These are phyloP conservation scores for Neltuma alba DNA, from an alignment of 306 rosid species.

Conservation along the genomic window DNA sequence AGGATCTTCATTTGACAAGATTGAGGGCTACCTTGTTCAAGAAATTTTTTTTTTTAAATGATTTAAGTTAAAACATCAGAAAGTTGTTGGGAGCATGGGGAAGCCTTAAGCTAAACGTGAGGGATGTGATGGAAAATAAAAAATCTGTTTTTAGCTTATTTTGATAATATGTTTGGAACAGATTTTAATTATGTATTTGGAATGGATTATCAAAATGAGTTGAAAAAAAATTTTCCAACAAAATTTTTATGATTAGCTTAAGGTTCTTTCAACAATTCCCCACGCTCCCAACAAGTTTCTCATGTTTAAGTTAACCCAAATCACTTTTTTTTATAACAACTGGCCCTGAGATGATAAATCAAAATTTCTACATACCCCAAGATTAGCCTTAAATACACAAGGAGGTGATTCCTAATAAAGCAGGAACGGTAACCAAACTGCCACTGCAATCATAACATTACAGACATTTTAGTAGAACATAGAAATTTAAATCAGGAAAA, in stretches of 20 bases:
- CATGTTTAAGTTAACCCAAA: neutral
- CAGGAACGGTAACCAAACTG: constrained; percentile 93
- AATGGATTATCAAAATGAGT: neutral
- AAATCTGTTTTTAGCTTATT: neutral
- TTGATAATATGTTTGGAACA: neutral
- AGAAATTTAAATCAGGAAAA: constrained; percentile 1
- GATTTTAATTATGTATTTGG: neutral
- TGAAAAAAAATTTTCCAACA: neutral
- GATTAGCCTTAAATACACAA: constrained; percentile 80
- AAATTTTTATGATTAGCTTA: no score
- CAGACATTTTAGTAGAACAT: constrained; percentile 35
- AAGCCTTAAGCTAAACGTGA: neutral
- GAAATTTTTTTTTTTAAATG: no score
- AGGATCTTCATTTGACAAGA: neutral
- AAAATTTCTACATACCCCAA: constrained; percentile 74
- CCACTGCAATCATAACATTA: constrained; percentile 70
- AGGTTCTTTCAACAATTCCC: no score
- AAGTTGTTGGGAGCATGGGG: neutral
- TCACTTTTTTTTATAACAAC: neutral
- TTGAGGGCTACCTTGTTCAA: neutral
- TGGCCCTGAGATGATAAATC: neutral
- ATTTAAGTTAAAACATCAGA: neutral
- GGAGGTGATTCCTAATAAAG: constrained; percentile 73
- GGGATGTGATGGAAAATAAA: neutral
- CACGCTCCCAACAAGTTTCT: neutral